A percentile compares a stretch with the other conserved stretches of the same genome.
Conservation (phyloP, 2,329 filamentous ascomycete genomes). For the Neurospora sp. region DNA sequence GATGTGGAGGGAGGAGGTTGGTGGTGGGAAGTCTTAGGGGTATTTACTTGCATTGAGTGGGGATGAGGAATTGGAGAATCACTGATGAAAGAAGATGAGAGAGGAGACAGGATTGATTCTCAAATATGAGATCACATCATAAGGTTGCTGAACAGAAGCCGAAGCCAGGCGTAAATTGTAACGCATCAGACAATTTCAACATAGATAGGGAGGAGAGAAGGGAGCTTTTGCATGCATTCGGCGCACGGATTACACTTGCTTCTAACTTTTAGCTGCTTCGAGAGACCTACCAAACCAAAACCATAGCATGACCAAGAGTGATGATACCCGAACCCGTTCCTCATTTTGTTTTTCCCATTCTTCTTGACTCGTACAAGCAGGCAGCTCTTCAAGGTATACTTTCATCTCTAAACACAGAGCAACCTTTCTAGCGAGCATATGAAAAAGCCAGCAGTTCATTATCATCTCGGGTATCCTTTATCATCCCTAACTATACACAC, state of each 20-base stretch:
- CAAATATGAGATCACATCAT: conserved; percentile 1
- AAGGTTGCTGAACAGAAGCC: conserved; percentile 5
- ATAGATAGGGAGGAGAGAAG: not conserved
- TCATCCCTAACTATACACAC: not conserved
- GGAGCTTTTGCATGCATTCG: not conserved
- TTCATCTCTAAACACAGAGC: not conserved
- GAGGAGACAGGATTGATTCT: not conserved
- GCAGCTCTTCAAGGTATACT: not conserved
- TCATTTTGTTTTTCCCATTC: not conserved
- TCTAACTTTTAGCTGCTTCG: not conserved
- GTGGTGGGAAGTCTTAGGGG: not conserved
- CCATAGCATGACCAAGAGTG: not conserved
- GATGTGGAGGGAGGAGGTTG: conserved; percentile 6
- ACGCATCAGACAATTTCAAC: not conserved
- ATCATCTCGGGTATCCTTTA: not conserved
- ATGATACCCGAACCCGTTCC: not conserved
- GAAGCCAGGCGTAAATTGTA: not conserved
- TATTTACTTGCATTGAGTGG: not conserved
- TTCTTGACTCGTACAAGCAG: not conserved
- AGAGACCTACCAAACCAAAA: not conserved
- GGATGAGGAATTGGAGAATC: not conserved
- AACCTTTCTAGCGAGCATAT: not conserved
- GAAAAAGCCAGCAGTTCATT: not conserved
- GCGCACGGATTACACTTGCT: not conserved
- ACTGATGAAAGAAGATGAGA: not conserved